These are phyloP conservation scores for Westerdykella ornata DNA, from an alignment of 2,329 filamentous ascomycete species.

Conservation along the genomic window DNA sequence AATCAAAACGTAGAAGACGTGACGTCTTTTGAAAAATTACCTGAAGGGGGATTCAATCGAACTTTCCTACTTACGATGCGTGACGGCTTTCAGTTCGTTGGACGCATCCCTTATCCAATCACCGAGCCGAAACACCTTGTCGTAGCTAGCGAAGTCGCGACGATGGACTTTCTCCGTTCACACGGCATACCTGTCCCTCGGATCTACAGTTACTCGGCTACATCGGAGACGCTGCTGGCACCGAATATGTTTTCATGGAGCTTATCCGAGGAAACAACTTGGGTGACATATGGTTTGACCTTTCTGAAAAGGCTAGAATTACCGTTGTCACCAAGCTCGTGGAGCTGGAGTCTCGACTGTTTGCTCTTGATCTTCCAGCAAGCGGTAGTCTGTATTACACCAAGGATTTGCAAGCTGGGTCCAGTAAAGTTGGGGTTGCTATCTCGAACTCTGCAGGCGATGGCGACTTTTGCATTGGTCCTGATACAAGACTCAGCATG, in stretches of 20 bases:
- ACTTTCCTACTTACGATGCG: conserved; percentile 20
- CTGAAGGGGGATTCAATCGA: conserved; percentile 23
- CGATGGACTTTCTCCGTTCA: conserved; percentile 28
- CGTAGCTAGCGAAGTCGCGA: conserved; percentile 37
- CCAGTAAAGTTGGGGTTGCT: conserved; percentile 13
- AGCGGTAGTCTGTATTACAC: conserved; percentile 30
- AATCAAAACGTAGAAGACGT: conserved; percentile 16
- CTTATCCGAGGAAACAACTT: conserved; percentile 29
- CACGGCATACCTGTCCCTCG: conserved; percentile 34
- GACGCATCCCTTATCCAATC: conserved; percentile 18
- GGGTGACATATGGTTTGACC: conserved; percentile 29
- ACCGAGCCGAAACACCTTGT: conserved; percentile 21
- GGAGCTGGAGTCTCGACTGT: conserved; percentile 23
- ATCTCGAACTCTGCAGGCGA: conserved; percentile 3
- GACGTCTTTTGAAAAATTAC: conserved; percentile 18
- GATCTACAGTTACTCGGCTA: conserved; percentile 32
- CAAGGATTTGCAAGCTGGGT: conserved; percentile 12
- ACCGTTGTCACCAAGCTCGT: conserved; percentile 22
- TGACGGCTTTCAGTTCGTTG: conserved; percentile 22
- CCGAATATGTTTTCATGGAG: conserved; percentile 39
- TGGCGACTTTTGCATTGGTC: conserved; percentile 25
- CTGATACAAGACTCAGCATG: conserved; percentile 19
- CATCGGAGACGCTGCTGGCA: conserved; percentile 30
- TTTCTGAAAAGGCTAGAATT: conserved; percentile 18
- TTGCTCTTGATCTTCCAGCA: conserved; percentile 23